phyloP scores from a whole-genome alignment of 2,329 filamentous ascomycete species.

The Aspergillus fijiensis region DNA sequence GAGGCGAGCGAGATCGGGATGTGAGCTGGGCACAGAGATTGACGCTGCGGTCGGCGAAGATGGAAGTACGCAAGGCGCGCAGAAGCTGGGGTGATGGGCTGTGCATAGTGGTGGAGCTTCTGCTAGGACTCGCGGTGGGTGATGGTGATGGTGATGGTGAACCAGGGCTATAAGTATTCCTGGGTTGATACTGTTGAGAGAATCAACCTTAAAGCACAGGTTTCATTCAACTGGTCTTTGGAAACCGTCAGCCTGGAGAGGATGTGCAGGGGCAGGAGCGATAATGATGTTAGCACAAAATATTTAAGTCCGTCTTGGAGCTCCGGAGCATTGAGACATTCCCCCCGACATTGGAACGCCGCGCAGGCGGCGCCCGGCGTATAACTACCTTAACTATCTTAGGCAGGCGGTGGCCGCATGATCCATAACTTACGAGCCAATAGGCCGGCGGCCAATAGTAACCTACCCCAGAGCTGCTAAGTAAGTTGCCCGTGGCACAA shows the following conservation, averaged over 20 bases:
- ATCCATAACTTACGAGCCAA: not conserved
- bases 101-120: conserved; percentile 30
- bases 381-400: not conserved
- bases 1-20: conserved; percentile 11
- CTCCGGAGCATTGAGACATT: not conserved
- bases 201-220: not conserved
- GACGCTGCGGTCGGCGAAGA: conserved; percentile 18
- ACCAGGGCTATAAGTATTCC: not conserved
- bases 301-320: not conserved
- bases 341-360: too few relatives aligned
- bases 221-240: not conserved
- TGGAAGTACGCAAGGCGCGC: conserved; percentile 41
- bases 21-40: conserved; percentile 17
- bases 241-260: not conserved
- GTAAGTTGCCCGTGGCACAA: too few relatives aligned
- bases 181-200: not conserved
- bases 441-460: conserved; percentile 6
- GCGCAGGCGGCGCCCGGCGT: too few relatives aligned
- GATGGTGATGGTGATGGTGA: not conserved
- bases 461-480: not conserved
- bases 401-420: not conserved
- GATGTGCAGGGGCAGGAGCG: not conserved
- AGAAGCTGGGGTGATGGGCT: conserved; percentile 45
- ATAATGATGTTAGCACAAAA: not conserved
- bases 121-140: not conserved